phyloP scores from a whole-genome alignment of 495 filamentous ascomycete species.

The Gamarada debralockiae region DNA sequence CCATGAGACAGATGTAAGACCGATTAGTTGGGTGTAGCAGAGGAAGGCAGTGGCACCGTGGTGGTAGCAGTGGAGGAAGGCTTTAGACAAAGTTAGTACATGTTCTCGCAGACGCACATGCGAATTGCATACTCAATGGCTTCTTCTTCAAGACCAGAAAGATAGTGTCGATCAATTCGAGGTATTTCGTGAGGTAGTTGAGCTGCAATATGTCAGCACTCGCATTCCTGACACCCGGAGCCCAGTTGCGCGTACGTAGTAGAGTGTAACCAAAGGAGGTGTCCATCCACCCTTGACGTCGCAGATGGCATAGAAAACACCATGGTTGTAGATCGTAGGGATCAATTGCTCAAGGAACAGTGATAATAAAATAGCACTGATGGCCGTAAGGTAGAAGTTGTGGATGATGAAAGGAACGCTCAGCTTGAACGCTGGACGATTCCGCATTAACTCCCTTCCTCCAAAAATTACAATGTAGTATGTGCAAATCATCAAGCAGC shows the following conservation, averaged over 20 bases:
- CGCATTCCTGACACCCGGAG: neutral
- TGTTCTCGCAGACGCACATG: neutral
- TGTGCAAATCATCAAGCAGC: constrained; percentile 55
- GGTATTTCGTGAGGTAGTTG: constrained; percentile 82
- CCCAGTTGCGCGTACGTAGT: constrained; percentile 61
- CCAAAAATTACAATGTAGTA: constrained; percentile 78
- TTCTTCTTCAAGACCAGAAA: constrained; percentile 88
- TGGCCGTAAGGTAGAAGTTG: constrained; percentile 74
- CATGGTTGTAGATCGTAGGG: constrained; percentile 61
- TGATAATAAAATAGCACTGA: constrained; percentile 61
- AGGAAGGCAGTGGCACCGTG: constrained; percentile 80
- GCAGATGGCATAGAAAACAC: constrained; percentile 73
- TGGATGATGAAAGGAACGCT: constrained; percentile 70
- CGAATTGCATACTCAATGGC: constrained; percentile 58
- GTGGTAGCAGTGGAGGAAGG: constrained; percentile 86
- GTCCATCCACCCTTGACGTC: constrained; percentile 72
- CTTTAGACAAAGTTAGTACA: constrained; percentile 36
- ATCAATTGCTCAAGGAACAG: constrained; percentile 74
- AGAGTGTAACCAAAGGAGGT: constrained; percentile 67
- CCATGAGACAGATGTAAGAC: constrained; percentile 75
- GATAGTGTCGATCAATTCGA: constrained; percentile 75
- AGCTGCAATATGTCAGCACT: constrained; percentile 44
- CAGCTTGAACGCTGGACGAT: constrained; percentile 62
- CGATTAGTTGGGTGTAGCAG: constrained; percentile 81
- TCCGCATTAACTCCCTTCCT: constrained; percentile 70